Evolutionary conservation across 1,284 basidiomycete genomes (phyloP).

Genomic region (Rhodotorula sp.): DNA sequence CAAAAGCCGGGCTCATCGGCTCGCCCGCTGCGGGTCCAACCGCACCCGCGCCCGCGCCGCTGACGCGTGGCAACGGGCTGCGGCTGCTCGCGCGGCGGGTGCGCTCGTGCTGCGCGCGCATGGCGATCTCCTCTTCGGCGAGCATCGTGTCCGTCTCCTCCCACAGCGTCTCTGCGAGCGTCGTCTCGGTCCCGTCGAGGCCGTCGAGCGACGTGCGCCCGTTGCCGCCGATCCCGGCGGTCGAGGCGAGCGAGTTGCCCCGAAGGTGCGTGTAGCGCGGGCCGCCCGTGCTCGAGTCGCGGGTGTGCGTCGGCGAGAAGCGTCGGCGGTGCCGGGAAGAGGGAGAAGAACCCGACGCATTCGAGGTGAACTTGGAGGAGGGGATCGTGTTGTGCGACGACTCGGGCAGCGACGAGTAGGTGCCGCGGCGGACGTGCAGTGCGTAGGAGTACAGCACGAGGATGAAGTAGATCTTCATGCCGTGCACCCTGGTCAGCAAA

Average conservation of each 20-base stretch:
- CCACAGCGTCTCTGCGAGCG: conserved; percentile 39
- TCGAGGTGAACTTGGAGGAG: conserved; percentile 15
- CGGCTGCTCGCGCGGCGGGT: neutral
- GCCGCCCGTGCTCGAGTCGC: conserved; percentile 29
- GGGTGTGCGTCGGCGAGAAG: conserved; percentile 8
- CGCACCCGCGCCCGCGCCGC: neutral
- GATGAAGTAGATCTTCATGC: conserved; percentile 81
- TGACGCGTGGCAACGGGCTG: neutral
- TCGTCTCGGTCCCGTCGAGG: conserved; percentile 28
- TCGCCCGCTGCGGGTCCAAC: neutral
- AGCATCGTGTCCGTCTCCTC: conserved; percentile 23
- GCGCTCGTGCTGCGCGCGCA: neutral
- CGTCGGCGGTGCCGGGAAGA: neutral
- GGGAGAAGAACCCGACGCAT: neutral
- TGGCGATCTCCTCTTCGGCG: neutral
- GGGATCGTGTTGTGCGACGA: conserved; percentile 29
- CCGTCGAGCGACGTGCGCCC: conserved; percentile 12
- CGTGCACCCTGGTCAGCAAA: neutral
- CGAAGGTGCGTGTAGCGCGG: conserved; percentile 38
- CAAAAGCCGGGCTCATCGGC: conserved; percentile 17
- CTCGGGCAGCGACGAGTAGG: conserved; percentile 76
- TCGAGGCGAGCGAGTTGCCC: conserved; percentile 26
- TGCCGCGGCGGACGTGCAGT: conserved; percentile 84
- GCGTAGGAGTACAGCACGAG: conserved; percentile 91
- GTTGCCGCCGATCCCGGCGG: conserved; percentile 1